These are phyloP conservation scores for Candida koratica DNA, from an alignment of 805 yeast genomes.

Conservation along the genomic window DNA sequence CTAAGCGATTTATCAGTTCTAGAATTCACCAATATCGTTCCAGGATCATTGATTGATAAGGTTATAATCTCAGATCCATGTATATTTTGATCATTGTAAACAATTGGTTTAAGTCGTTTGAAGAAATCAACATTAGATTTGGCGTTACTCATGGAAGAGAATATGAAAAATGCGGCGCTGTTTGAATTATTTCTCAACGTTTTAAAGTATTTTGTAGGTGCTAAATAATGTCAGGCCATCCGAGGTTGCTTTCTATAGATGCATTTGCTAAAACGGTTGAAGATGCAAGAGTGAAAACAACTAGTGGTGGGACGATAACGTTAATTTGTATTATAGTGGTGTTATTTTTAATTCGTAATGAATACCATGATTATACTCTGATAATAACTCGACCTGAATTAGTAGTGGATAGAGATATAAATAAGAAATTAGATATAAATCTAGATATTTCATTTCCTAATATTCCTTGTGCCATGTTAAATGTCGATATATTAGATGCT, in stretches of 20 bases:
- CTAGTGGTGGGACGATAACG: conserved; percentile 88
- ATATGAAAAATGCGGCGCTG: conserved; percentile 1
- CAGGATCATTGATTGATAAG: conserved; percentile 39
- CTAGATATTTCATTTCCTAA: conserved; percentile 80
- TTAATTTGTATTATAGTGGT: conserved; percentile 62
- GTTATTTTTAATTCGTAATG: conserved; percentile 60
- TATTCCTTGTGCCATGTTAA: conserved; percentile 78
- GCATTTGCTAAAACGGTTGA: conserved; percentile 94
- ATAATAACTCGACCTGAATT: conserved; percentile 75
- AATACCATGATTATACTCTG: conserved; percentile 69
- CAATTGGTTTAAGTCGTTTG: conserved; percentile 19
- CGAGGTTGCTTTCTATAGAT: conserved; percentile 59
- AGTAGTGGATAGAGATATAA: conserved; percentile 81
- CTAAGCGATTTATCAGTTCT: conserved; percentile 43
- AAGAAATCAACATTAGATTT: conserved; percentile 15
- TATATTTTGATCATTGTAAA: conserved; percentile 9
- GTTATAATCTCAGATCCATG: conserved; percentile 29
- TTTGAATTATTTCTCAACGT: conserved; percentile 7
- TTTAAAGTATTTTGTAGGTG: too few relatives aligned
- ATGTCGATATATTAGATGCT: conserved; percentile 84
- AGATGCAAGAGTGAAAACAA: conserved; percentile 83
- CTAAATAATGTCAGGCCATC: conserved; percentile 19
- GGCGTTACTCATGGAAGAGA: background rate
- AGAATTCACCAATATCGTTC: conserved; percentile 39
- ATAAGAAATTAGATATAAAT: conserved; percentile 70